Base-by-base conservation (phyloP, 2,329 filamentous ascomycete species). In the Colletotrichum sp. region DNA sequence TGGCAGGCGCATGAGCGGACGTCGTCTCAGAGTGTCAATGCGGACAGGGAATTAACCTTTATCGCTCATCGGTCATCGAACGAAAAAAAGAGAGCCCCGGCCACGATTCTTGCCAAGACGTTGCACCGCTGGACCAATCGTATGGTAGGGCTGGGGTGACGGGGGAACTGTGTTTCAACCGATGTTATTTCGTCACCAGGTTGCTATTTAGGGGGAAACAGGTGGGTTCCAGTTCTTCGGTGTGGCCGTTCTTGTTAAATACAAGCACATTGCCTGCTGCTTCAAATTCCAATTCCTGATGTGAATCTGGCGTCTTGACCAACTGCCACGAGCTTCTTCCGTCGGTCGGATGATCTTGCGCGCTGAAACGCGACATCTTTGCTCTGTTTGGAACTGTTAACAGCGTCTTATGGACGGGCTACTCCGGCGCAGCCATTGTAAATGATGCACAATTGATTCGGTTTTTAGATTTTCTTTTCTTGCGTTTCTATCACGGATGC, bases 11-110 rank as follows among this genome's bases (percentile, higher is more conserved):
- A 73, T 62, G 28, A 48, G 73, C 43, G 43, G 39, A 68, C 25
- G 62, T 73, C 32, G 56, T 75, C 69, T 68, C 56, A 68, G 62
- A 48, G 12, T 28, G 39, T 72, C 73, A 72, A 73, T 73, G 73
- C 69, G 22, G 34, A 72, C 62, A 68, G 64, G 73, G 56, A 27
- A 68, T 13, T 32, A 22, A 27, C 18, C 56, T 39, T 66, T 28
- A 39, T 62, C 67, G 12, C 66, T 52, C 28, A 25, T 58, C 25
- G 25, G 3, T 22, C 52, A 22, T 65, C 13, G 39, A 66, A 60
- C 66, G 13, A 28, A 36, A 64, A 32, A 62, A 30, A 48, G 27
- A 27, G 66, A 52, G 43, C 43, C 43, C 43, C 43, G 43, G 43
- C n/a, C 43, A 52, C 43, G 43, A 22, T 52, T 22, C 12, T 43